Evolutionary conservation across 2,329 filamentous ascomycete species (phyloP).

Genomic region (Ascochyta lentis): DNA sequence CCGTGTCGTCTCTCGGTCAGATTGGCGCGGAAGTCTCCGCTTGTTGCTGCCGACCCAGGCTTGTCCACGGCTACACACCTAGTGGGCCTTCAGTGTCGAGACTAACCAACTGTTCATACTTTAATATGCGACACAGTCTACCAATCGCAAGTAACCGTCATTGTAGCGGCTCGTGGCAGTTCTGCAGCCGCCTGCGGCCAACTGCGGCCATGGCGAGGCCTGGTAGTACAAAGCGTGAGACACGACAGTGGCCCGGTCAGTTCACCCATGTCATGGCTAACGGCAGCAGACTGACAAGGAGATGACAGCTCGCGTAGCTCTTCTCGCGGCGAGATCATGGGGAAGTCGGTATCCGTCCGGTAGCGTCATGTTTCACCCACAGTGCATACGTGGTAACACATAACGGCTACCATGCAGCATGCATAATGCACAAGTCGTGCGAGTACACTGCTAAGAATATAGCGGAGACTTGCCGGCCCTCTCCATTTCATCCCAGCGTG

Average conservation of each 20-base stretch:
- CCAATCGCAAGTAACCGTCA: background rate
- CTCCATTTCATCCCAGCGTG: background rate
- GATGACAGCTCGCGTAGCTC: slow-evolving; percentile 25
- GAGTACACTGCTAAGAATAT: slow-evolving; percentile 5
- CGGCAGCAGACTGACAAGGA: slow-evolving; percentile 4
- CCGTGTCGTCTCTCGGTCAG: background rate
- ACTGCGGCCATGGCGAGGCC: slow-evolving; percentile 10
- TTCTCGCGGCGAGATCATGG: slow-evolving; percentile 16
- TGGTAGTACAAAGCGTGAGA: slow-evolving; percentile 19
- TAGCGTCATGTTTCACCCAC: slow-evolving; percentile 16
- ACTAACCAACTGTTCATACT: background rate
- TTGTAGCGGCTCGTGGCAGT: slow-evolving; percentile 6
- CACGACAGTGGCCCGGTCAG: slow-evolving; percentile 7
- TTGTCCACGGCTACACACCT: background rate
- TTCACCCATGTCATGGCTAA: slow-evolving; percentile 5
- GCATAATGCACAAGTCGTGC: slow-evolving; percentile 11
- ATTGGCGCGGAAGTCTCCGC: background rate
- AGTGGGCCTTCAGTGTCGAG: background rate
- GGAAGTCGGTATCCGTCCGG: slow-evolving; percentile 31
- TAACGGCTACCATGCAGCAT: slow-evolving; percentile 22
- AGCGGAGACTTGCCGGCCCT: background rate
- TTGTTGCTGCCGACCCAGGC: background rate
- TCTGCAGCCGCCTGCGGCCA: slow-evolving; percentile 1
- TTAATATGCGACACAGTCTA: background rate
- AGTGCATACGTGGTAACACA: slow-evolving; percentile 15